phyloP scores from a whole-genome alignment of 2,329 filamentous ascomycete genomes.

The Cladophialophora psammophila region DNA sequence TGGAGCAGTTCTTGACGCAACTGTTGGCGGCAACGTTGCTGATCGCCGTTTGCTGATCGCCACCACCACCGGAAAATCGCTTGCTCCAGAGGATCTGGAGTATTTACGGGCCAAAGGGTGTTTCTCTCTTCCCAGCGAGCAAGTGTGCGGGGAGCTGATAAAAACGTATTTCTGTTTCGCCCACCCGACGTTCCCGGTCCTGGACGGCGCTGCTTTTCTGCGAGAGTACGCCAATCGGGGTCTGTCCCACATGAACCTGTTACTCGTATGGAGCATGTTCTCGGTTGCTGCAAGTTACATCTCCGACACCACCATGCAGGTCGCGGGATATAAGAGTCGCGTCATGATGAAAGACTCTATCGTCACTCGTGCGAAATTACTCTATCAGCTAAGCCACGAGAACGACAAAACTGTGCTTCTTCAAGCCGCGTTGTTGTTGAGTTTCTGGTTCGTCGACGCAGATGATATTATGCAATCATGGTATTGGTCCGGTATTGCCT shows the following conservation, averaged over 20 bases:
- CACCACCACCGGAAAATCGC: not conserved
- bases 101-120: constrained; percentile 8
- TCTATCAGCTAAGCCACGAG: not conserved
- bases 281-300: constrained; percentile 6
- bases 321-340: not conserved
- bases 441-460: constrained; percentile 4
- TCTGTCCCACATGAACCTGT: not conserved
- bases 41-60: not conserved
- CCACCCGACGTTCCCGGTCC: not conserved
- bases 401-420: constrained; percentile 4
- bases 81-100: constrained; percentile 1
- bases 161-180: not conserved
- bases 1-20: not conserved
- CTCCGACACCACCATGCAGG: not conserved
- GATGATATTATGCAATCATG: not conserved
- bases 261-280: constrained; percentile 11
- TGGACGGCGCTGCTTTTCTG: not conserved
- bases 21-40: not conserved
- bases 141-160: not conserved
- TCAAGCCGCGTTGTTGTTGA: constrained; percentile 1
- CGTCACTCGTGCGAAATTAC: not conserved
- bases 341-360: constrained; percentile 5
- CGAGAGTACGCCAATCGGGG: not conserved
- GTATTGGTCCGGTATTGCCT: constrained; percentile 1
- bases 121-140: constrained; percentile 1